Base-by-base conservation (phyloP, 108 stramenopile species). In the Fragilariopsis cylindrus region DNA sequence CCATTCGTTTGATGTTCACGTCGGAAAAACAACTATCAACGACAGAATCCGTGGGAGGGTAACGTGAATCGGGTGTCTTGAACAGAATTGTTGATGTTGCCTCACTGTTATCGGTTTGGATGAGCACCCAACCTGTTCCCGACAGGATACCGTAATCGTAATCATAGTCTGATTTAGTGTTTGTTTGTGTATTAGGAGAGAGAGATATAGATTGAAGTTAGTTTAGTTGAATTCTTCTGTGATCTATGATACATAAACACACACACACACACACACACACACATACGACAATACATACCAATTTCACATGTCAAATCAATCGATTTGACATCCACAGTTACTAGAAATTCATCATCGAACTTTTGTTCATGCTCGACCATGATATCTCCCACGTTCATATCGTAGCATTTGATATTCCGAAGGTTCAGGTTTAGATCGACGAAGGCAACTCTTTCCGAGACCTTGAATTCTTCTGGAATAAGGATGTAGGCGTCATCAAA, bases 1-100 rank as follows among this genome's bases (percentile, higher is more conserved):
- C 69, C 86, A 91, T 75, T 16, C 82, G 66, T 8, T 52, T 60
- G 57, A 88, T 85, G n/a, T 77, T 16, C 7, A 89, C 72, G 53
- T 79, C 75, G 4, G 84, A 53, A 12, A 52, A 60, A 60, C 90
- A 91, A 11, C 50, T 52, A 6, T 76, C 39, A 0, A 91, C 69
- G 40, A 47, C 42, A 12, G 81, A 78, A 54, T 70, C 67, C 1
- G 41, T 75, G 2, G 90, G 90, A 52, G 88, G 84, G 60, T 60
- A 48, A 4, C 4, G 44, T 64, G 79, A 88, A 65, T 85, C 79
- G 21, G 48, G 16, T 11, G 80, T 83, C 41, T 45, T 40, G 68
- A 90, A 88, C 2, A 67, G 53, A 7, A 88, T 52, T 15, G 46
- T 76, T 8, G 86, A 68, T 4, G 58, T 48, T 1, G 84, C 86